phyloP scores from a whole-genome alignment of 495 filamentous ascomycete genomes.

The Beverwykella pulmonaria region DNA sequence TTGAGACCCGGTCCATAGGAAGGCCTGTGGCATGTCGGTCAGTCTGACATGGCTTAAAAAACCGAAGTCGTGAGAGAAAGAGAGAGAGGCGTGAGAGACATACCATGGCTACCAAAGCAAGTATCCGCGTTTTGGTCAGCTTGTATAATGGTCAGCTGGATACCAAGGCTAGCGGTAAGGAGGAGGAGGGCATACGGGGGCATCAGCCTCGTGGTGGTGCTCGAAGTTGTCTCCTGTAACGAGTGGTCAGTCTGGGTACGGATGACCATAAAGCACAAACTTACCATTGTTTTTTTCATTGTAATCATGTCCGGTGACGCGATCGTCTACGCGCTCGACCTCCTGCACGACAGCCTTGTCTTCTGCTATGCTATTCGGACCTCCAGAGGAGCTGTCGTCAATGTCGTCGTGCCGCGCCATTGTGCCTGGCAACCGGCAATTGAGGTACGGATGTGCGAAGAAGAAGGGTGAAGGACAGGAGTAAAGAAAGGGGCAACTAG shows the following conservation, averaged over 20 bases:
- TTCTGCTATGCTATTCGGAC: neutral
- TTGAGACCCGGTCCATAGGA: conserved; percentile 67
- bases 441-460: neutral
- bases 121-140: conserved; percentile 61
- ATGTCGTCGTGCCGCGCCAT: conserved; percentile 12
- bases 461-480: neutral
- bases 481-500: too few species aligned
- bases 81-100: neutral
- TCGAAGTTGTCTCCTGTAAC: conserved; percentile 12
- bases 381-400: conserved; percentile 14
- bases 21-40: conserved; percentile 40
- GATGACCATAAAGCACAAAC: neutral
- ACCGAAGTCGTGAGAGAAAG: neutral
- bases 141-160: conserved; percentile 32
- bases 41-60: neutral
- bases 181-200: conserved; percentile 36
- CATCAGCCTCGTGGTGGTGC: conserved; percentile 55
- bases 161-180: neutral
- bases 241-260: neutral
- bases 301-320: conserved; percentile 16
- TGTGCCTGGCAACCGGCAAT: neutral
- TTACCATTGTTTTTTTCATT: neutral
- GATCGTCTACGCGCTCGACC: conserved; percentile 23
- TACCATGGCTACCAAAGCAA: conserved; percentile 64
- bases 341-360: conserved; percentile 14